Percentiles rank a stretch among this genome's conserved stretches.
Conservation (phyloP, 225 moss, liverwort and hornwort genomes). For the Polytrichum formosum region DNA sequence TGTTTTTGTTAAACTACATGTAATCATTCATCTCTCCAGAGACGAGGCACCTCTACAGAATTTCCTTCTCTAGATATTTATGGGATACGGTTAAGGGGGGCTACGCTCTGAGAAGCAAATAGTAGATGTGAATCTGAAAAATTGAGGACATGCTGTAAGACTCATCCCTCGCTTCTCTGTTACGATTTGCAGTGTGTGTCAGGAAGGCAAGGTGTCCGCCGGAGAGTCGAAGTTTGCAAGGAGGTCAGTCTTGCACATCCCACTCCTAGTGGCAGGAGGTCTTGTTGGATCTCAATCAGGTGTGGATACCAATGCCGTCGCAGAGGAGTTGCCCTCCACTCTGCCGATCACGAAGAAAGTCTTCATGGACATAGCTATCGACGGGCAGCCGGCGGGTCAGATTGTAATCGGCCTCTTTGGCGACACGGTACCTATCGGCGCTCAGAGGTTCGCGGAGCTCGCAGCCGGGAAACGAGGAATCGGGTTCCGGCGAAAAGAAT, state of each 20-base stretch:
- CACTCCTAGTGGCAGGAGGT: conserved; percentile 5
- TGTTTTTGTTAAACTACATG: too few species aligned
- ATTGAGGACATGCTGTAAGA: too few species aligned
- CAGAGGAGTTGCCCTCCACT: conserved; percentile 13
- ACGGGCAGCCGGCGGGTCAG: conserved; percentile 72
- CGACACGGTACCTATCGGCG: conserved; percentile 65
- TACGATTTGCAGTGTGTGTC: conserved; percentile 7
- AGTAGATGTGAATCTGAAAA: too few species aligned
- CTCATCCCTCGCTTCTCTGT: too few species aligned
- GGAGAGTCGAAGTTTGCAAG: background rate
- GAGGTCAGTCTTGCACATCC: conserved; percentile 4
- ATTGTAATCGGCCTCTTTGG: conserved; percentile 83
- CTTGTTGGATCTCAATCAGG: background rate
- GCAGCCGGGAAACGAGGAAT: conserved; percentile 69
- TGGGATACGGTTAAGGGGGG: too few species aligned
- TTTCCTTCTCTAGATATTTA: too few species aligned
- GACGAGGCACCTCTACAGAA: too few species aligned
- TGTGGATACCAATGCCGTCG: conserved; percentile 5
- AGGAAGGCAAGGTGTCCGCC: background rate
- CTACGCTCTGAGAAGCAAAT: too few species aligned
- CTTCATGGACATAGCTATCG: conserved; percentile 80
- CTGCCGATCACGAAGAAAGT: conserved; percentile 62
- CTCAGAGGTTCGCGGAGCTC: conserved; percentile 81
- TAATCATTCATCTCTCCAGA: too few species aligned
- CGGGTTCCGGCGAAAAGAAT: conserved; percentile 78